Evolutionary conservation across 2,329 filamentous ascomycete genomes (phyloP).

Genomic region (Sarocladiaceae sp.): DNA sequence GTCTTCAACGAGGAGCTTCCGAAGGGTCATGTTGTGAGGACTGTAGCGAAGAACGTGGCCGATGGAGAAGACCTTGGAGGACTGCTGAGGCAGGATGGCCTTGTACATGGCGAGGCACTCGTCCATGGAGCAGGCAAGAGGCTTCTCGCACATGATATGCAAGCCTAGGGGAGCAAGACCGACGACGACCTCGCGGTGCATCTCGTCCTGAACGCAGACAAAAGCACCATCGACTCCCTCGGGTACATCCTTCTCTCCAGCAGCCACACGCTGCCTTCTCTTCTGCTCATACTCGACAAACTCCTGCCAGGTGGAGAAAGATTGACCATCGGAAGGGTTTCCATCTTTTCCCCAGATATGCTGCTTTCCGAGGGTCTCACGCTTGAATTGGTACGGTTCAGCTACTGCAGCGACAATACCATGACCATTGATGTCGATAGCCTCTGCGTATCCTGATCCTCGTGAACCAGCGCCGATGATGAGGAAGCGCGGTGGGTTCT

Average conservation of each 20-base stretch:
- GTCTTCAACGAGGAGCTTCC: slow-evolving; percentile 69
- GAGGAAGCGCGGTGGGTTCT: slow-evolving; percentile 58
- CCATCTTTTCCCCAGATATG: slow-evolving; percentile 62
- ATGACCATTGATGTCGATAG: slow-evolving; percentile 57
- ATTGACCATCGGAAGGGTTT: slow-evolving; percentile 51
- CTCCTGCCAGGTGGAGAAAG: slow-evolving; percentile 67
- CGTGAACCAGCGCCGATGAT: slow-evolving; percentile 80
- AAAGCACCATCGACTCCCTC: slow-evolving; percentile 57
- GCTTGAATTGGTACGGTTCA: slow-evolving; percentile 74
- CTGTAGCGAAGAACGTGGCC: slow-evolving; percentile 92
- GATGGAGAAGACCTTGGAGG: slow-evolving; percentile 66
- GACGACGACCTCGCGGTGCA: slow-evolving; percentile 75
- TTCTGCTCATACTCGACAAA: slow-evolving; percentile 67
- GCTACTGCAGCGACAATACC: slow-evolving; percentile 71
- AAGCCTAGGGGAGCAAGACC: slow-evolving; percentile 63
- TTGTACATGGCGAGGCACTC: slow-evolving; percentile 73
- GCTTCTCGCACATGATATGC: slow-evolving; percentile 94
- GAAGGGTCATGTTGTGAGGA: slow-evolving; percentile 82
- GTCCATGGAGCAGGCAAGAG: slow-evolving; percentile 69
- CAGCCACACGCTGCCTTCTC: slow-evolving; percentile 48
- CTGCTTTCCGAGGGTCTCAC: slow-evolving; percentile 59
- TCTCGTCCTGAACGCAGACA: slow-evolving; percentile 73
- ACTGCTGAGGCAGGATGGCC: slow-evolving; percentile 36
- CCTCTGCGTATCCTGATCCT: slow-evolving; percentile 66
- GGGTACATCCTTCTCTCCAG: slow-evolving; percentile 39